These are phyloP conservation scores for Cladorrhinum samala DNA, from an alignment of 495 filamentous ascomycete species.

Conservation along the genomic window DNA sequence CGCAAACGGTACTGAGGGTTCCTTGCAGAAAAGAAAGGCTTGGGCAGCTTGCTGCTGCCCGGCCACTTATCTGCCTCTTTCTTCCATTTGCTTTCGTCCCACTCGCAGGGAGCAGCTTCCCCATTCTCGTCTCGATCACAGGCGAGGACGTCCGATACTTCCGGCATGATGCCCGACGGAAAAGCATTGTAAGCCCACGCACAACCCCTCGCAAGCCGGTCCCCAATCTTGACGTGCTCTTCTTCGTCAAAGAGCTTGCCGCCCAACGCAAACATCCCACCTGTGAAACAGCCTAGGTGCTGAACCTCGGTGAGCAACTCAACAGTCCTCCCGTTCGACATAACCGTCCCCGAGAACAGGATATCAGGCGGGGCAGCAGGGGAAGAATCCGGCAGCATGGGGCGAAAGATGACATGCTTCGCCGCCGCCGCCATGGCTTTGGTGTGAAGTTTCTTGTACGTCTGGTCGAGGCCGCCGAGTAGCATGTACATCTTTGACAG, in stretches of 20 bases:
- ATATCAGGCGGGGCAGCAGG: constrained; percentile 48
- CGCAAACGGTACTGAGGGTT: constrained; percentile 41
- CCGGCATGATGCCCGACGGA: constrained; percentile 82
- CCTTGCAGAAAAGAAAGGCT: constrained; percentile 42
- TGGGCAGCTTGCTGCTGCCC: constrained; percentile 46
- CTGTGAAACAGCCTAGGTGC: constrained; percentile 68
- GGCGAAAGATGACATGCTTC: constrained; percentile 63
- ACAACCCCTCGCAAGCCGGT: constrained; percentile 81
- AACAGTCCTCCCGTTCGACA: constrained; percentile 14
- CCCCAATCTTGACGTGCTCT: constrained; percentile 67
- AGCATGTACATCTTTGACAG: constrained; percentile 62
- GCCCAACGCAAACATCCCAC: constrained; percentile 88
- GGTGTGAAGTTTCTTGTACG: constrained; percentile 39
- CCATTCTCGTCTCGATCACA: constrained; percentile 14
- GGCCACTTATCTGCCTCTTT: constrained; percentile 1
- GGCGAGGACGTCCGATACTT: constrained; percentile 51
- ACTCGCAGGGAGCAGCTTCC: constrained; percentile 13
- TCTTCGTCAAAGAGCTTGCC: constrained; percentile 65
- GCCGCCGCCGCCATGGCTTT: constrained; percentile 57
- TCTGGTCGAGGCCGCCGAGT: constrained; percentile 32
- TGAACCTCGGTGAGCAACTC: constrained; percentile 36
- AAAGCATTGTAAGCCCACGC: constrained; percentile 85
- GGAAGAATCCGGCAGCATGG: constrained; percentile 46
- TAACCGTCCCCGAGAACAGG: constrained; percentile 52
- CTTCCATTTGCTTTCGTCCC: constrained; percentile 26